Evolutionary conservation across 495 filamentous ascomycete genomes (phyloP).

Genomic region (Lepidopterella palustris): DNA sequence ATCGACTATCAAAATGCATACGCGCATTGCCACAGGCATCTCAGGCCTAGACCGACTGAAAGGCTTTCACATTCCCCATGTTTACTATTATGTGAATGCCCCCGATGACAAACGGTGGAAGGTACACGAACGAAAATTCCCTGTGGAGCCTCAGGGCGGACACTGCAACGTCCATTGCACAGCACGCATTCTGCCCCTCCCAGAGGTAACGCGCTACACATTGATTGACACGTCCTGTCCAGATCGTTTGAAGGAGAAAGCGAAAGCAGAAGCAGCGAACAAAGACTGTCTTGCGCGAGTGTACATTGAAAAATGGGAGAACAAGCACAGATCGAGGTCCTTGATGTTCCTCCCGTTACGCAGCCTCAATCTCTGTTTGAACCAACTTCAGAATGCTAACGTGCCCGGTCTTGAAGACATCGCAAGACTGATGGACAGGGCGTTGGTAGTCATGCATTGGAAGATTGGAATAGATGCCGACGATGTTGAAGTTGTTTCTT

Average conservation of each 20-base stretch:
- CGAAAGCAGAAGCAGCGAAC: not conserved
- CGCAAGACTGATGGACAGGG: not conserved
- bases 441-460: not conserved
- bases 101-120: not conserved
- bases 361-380: not conserved
- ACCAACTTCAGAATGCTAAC: not conserved
- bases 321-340: not conserved
- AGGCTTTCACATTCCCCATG: not conserved
- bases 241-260: not conserved
- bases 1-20: not conserved
- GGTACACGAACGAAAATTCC: not conserved
- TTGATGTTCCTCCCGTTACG: not conserved
- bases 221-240: not conserved
- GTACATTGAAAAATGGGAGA: not conserved
- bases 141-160: not conserved
- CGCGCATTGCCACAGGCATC: not conserved
- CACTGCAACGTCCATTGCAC: not conserved
- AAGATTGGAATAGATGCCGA: not conserved
- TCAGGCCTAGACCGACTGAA: not conserved
- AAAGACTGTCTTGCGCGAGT: not conserved
- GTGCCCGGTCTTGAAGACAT: not conserved
- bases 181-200: not conserved
- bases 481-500: not conserved
- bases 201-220: not conserved
- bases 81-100: not conserved